A percentile compares a stretch with the other conserved stretches of the same genome.
These are phyloP conservation scores for Phytophthora ramorum DNA, from an alignment of 352 stramenopile species.

Conservation along the genomic window DNA sequence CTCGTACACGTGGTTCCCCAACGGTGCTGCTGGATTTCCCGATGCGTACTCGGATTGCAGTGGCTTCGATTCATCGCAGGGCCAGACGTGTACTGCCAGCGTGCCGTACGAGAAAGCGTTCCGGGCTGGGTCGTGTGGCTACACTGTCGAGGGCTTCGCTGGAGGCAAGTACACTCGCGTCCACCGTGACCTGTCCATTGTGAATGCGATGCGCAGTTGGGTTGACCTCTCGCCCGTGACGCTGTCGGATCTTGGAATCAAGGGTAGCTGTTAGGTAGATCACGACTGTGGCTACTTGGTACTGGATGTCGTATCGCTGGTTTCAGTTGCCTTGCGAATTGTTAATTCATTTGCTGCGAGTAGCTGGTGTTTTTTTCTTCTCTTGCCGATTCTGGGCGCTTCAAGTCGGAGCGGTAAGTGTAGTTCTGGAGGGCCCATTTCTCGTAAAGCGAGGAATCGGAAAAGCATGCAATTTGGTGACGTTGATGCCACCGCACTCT, in stretches of 20 bases:
- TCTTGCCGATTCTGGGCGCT: no score
- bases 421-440: no score
- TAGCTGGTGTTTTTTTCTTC: no score
- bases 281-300: neutral
- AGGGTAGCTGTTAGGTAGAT: slow-evolving; percentile 39
- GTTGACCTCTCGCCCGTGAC: slow-evolving; percentile 46
- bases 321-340: neutral
- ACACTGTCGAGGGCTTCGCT: slow-evolving; percentile 61
- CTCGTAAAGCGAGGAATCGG: no score
- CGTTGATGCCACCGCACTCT: no score
- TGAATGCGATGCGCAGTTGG: slow-evolving; percentile 72
- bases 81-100: slow-evolving; percentile 40
- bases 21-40: slow-evolving; percentile 63
- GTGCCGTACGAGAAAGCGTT: slow-evolving; percentile 66
- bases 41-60: slow-evolving; percentile 59
- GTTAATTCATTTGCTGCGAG: no score
- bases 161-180: slow-evolving; percentile 75
- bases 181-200: slow-evolving; percentile 68
- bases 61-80: slow-evolving; percentile 41
- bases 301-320: neutral
- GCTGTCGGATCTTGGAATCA: slow-evolving; percentile 47
- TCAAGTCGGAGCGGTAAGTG: no score
- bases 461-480: no score
- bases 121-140: slow-evolving; percentile 54
- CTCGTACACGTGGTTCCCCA: slow-evolving; percentile 64